Percentiles rank a stretch among this genome's conserved stretches.
These are phyloP conservation scores for Acephala macrosclerotiorum DNA, from an alignment of 2,329 filamentous ascomycete genomes.

Conservation along the genomic window DNA sequence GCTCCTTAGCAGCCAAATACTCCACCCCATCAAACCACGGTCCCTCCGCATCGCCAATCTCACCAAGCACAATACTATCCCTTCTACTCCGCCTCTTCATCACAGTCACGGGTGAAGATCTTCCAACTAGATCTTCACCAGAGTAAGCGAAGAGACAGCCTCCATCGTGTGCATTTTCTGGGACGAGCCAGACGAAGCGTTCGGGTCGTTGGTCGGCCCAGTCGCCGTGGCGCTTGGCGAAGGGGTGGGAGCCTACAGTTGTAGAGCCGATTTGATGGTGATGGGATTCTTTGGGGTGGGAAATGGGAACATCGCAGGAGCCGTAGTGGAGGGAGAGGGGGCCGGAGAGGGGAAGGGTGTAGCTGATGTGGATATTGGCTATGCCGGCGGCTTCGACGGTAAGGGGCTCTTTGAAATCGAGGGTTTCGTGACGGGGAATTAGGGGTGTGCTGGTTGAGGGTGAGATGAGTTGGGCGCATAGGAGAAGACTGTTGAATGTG, in stretches of 20 bases:
- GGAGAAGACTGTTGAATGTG: not conserved
- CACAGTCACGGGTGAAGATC: constrained; percentile 29
- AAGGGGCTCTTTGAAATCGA: constrained; percentile 8
- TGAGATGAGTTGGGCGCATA: not conserved
- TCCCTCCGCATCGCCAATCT: constrained; percentile 46
- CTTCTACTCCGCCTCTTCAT: constrained; percentile 15
- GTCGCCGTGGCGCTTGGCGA: constrained; percentile 53
- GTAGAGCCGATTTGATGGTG: constrained; percentile 33
- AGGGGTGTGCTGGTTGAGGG: constrained; percentile 5
- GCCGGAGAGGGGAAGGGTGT: not conserved
- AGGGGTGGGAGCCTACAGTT: constrained; percentile 48
- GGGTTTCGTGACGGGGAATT: constrained; percentile 7
- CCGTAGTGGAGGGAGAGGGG: constrained; percentile 53
- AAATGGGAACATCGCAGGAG: constrained; percentile 70
- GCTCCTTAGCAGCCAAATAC: constrained; percentile 61
- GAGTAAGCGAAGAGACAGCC: constrained; percentile 48
- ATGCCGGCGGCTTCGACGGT: constrained; percentile 7
- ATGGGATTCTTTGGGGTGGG: constrained; percentile 9
- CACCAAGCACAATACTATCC: constrained; percentile 18
- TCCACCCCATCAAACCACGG: constrained; percentile 73
- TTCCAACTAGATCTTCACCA: constrained; percentile 33
- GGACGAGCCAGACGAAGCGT: constrained; percentile 51
- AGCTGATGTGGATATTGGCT: constrained; percentile 12
- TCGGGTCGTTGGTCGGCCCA: constrained; percentile 51
- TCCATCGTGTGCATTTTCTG: constrained; percentile 40